Conservation (phyloP, 2,329 filamentous ascomycete species). For the Trichophyton schoenleinii region DNA sequence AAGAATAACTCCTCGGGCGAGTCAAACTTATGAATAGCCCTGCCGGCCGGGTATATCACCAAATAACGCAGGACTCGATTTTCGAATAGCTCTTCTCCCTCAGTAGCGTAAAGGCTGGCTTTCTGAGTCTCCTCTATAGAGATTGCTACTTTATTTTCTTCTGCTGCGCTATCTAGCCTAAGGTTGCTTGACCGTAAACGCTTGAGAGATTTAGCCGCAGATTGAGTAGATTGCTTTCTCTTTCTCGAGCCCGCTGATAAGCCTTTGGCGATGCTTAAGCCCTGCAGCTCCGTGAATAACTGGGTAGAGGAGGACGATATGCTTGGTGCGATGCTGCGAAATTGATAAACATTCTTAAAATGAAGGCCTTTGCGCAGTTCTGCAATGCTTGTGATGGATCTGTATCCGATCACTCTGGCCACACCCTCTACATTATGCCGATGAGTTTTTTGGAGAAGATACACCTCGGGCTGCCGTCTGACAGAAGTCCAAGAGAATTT, state of each 20-base stretch:
- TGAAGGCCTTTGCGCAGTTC: slow-evolving; percentile 17
- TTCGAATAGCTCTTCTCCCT: slow-evolving; percentile 15
- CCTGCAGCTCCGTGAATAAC: neutral
- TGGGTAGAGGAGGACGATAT: slow-evolving; percentile 3
- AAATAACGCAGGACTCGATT: slow-evolving; percentile 23
- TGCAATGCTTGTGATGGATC: slow-evolving; percentile 19
- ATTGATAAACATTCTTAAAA: slow-evolving; percentile 16
- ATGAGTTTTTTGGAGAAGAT: slow-evolving; percentile 17
- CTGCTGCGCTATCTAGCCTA: slow-evolving; percentile 1
- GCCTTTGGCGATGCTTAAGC: neutral
- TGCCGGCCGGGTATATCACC: slow-evolving; percentile 21
- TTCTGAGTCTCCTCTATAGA: neutral
- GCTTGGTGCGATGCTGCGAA: slow-evolving; percentile 7
- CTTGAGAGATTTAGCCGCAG: slow-evolving; percentile 5
- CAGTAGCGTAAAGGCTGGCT: neutral
- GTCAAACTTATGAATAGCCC: slow-evolving; percentile 19
- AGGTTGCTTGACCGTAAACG: slow-evolving; percentile 3
- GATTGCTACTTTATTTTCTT: neutral
- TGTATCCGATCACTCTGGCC: slow-evolving; percentile 18
- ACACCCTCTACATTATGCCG: slow-evolving; percentile 19
- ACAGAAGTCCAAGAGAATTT: slow-evolving; percentile 24
- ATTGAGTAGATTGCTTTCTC: slow-evolving; percentile 1
- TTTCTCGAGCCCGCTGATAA: neutral
- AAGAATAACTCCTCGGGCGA: slow-evolving; percentile 24
- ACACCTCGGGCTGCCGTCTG: slow-evolving; percentile 17